Evolutionary conservation across 1,284 basidiomycete genomes (phyloP).

Genomic region (Cystobasidium pallidum): DNA sequence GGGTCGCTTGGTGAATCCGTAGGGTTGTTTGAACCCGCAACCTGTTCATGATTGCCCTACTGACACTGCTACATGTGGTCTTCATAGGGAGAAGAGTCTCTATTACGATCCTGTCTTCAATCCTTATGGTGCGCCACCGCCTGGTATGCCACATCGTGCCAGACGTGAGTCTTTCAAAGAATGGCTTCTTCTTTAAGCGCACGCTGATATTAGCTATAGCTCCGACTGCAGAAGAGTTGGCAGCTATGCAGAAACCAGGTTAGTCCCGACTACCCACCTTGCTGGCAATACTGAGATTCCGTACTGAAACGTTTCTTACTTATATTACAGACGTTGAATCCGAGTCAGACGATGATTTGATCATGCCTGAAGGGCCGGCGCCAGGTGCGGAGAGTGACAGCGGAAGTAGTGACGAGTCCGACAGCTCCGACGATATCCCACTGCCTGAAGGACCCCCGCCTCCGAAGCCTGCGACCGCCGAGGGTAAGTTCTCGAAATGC

Average conservation of each 20-base stretch:
- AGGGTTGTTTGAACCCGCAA: constrained; percentile 18
- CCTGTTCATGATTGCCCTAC: constrained; percentile 32
- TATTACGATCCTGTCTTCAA: constrained; percentile 94
- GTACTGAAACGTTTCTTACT: background rate
- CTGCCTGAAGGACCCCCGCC: constrained; percentile 47
- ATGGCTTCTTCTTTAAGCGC: background rate
- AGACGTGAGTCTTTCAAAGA: constrained; percentile 55
- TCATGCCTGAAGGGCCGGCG: constrained; percentile 65
- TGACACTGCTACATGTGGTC: background rate
- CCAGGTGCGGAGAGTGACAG: constrained; percentile 46
- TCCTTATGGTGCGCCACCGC: constrained; percentile 90
- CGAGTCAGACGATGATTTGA: constrained; percentile 62
- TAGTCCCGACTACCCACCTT: background rate
- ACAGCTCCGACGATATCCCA: constrained; percentile 53
- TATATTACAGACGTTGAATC: constrained; percentile 13
- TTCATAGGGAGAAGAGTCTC: constrained; percentile 64
- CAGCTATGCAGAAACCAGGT: constrained; percentile 45
- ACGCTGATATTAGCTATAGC: constrained; percentile 47
- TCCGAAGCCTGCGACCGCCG: background rate
- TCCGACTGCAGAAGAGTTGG: constrained; percentile 49
- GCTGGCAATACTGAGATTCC: background rate
- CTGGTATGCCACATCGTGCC: constrained; percentile 92
- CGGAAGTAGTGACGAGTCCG: constrained; percentile 55
- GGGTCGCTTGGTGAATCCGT: constrained; percentile 61
- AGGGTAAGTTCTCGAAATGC: background rate